These are phyloP conservation scores for Puccinellia tenuiflora DNA, from an alignment of 176 grass and related monocot genomes.

Conservation along the genomic window DNA sequence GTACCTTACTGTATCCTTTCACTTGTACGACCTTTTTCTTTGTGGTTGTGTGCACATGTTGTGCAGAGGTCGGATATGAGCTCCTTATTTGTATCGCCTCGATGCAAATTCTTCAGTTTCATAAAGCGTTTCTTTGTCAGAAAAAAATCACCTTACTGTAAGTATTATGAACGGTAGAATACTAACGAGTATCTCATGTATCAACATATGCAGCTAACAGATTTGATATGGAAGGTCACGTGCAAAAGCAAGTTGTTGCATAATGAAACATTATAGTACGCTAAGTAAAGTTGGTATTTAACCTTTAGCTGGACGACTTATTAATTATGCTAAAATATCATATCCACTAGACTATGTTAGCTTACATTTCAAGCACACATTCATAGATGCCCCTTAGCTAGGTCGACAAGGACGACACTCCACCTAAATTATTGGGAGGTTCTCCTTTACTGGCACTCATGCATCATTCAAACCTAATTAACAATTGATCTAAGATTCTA, in stretches of 20 bases:
- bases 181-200: not conserved
- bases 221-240: not conserved
- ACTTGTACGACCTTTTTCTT: too few relatives aligned
- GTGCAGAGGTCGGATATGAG: too few relatives aligned
- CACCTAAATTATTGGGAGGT: conserved; percentile 10
- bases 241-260: conserved; percentile 4
- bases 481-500: conserved; percentile 12
- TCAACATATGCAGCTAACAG: not conserved
- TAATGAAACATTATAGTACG: not conserved
- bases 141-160: not conserved
- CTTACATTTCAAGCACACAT: conserved; percentile 89
- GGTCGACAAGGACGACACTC: not conserved
- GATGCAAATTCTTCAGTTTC: too few relatives aligned
- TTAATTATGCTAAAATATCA: conserved; percentile 32
- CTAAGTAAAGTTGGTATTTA: conserved; percentile 32
- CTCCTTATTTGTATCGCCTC: too few relatives aligned
- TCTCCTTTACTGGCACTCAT: conserved; percentile 42
- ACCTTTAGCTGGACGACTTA: conserved; percentile 22
- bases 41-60: too few relatives aligned
- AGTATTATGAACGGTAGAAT: not conserved
- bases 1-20: not conserved
- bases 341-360: conserved; percentile 61
- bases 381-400: conserved; percentile 42
- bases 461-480: conserved; percentile 8
- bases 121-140: too few relatives aligned